Percentiles rank a stretch among this genome's conserved stretches.
These are phyloP conservation scores for Phialemoniopsis sp. DNA, from an alignment of 2,329 filamentous ascomycete species.

Conservation along the genomic window DNA sequence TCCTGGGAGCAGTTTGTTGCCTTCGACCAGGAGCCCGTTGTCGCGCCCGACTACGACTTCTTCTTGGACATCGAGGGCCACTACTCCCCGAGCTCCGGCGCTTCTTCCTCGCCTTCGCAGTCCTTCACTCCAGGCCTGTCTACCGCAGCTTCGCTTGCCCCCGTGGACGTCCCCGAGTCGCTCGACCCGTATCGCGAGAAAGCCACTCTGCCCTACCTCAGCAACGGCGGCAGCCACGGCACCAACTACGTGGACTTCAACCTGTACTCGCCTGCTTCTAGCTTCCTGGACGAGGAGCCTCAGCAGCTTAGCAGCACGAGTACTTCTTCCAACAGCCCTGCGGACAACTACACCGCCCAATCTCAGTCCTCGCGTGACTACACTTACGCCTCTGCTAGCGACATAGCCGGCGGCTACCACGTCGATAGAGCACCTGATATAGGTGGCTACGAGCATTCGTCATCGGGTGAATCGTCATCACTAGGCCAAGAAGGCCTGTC, in stretches of 20 bases:
- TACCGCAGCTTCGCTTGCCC: slow-evolving; percentile 5
- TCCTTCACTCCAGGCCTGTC: slow-evolving; percentile 12
- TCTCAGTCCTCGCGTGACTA: too few species aligned
- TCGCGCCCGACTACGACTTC: slow-evolving; percentile 36
- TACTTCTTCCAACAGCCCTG: too few species aligned
- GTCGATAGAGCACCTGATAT: too few species aligned
- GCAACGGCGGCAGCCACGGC: slow-evolving; percentile 23
- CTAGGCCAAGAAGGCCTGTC: too few species aligned
- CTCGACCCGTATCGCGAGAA: slow-evolving; percentile 8
- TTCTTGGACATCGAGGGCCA: slow-evolving; percentile 36
- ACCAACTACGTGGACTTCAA: slow-evolving; percentile 51
- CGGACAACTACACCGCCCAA: too few species aligned
- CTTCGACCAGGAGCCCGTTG: slow-evolving; percentile 30
- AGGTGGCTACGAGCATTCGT: too few species aligned
- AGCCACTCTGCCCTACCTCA: slow-evolving; percentile 35
- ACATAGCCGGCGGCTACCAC: too few species aligned
- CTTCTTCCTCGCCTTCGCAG: slow-evolving; percentile 26
- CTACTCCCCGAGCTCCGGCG: slow-evolving; percentile 30
- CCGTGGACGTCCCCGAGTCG: slow-evolving; percentile 4
- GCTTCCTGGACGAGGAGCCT: slow-evolving; percentile 44
- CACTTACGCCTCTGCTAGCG: too few species aligned
- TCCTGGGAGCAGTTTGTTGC: slow-evolving; percentile 35
- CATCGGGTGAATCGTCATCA: too few species aligned
- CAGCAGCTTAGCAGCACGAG: slow-evolving; percentile 8
- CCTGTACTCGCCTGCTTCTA: slow-evolving; percentile 47